Percentiles rank a stretch among this genome's conserved stretches.
These are phyloP conservation scores for Ilex paraguariensis DNA, from an alignment of 305 asterid genomes.

Conservation along the genomic window DNA sequence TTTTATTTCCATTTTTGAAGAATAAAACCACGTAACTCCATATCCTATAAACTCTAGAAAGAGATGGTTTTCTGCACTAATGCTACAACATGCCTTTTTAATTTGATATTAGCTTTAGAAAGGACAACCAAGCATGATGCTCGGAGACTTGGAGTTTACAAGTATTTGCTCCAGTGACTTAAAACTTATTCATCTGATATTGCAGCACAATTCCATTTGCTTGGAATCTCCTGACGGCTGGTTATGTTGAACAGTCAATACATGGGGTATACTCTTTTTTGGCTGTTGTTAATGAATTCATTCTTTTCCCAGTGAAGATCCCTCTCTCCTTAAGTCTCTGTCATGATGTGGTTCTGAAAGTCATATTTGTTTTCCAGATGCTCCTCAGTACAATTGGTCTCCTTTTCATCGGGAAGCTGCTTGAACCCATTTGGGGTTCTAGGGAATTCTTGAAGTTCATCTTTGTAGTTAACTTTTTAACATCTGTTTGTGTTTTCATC, in stretches of 20 bases:
- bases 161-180: neutral
- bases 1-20: too few species aligned
- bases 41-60: neutral
- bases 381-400: constrained; percentile 72
- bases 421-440: constrained; percentile 94
- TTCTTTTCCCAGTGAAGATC: neutral
- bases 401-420: constrained; percentile 84
- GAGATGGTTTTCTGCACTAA: neutral
- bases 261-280: constrained; percentile 56
- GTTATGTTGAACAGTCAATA: constrained; percentile 78
- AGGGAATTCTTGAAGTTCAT: constrained; percentile 85
- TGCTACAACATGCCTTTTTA: neutral
- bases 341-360: constrained; percentile 1
- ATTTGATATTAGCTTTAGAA: neutral
- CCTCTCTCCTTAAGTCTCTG: constrained; percentile 8
- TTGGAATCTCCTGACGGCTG: constrained; percentile 94
- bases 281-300: neutral
- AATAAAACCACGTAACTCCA: too few species aligned
- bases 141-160: neutral
- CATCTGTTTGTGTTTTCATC: constrained; percentile 71
- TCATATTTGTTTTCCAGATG: constrained; percentile 43
- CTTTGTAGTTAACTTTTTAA: constrained; percentile 77
- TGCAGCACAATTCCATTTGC: constrained; percentile 90
- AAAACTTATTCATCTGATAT: constrained; percentile 14
- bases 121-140: neutral